These are phyloP conservation scores for Pyrus pyrifolia DNA, from an alignment of 306 rosid genomes.

Conservation along the genomic window DNA sequence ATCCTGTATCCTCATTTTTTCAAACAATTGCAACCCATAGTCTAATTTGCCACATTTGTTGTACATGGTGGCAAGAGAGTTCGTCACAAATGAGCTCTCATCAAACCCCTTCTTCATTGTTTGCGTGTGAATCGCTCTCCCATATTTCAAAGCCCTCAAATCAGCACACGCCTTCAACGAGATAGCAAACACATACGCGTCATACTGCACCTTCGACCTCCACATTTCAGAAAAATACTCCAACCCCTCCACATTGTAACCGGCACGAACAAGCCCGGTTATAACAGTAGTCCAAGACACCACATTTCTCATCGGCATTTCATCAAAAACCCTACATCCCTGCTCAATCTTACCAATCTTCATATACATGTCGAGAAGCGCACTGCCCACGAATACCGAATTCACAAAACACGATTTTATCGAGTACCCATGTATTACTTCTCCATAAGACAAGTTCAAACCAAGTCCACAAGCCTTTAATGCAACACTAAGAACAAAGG, in stretches of 20 bases:
- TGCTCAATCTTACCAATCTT: constrained; percentile 49
- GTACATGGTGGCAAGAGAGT: constrained; percentile 66
- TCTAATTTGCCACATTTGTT: constrained; percentile 67
- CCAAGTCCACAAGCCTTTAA: constrained; percentile 61
- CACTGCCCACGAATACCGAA: constrained; percentile 67
- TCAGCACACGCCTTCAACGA: constrained; percentile 68
- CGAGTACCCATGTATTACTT: constrained; percentile 51
- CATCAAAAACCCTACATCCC: constrained; percentile 49
- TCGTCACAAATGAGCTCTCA: constrained; percentile 57
- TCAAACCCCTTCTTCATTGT: constrained; percentile 57
- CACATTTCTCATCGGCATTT: constrained; percentile 50
- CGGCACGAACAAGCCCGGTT: constrained; percentile 66
- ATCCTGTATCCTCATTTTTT: constrained; percentile 44
- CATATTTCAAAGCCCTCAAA: constrained; percentile 44
- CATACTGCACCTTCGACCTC: constrained; percentile 59
- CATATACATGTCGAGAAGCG: constrained; percentile 66
- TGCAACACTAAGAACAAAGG: constrained; percentile 49
- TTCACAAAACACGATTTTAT: constrained; percentile 49
- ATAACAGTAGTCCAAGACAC: constrained; percentile 71
- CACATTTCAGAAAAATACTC: constrained; percentile 67
- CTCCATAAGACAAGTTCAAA: constrained; percentile 36
- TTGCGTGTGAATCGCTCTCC: constrained; percentile 58
- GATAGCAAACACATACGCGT: constrained; percentile 55
- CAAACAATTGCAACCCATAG: constrained; percentile 50
- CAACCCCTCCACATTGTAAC: constrained; percentile 41